phyloP scores from a whole-genome alignment of 73 alveolate species.

The Paramecium pentaurelia region DNA sequence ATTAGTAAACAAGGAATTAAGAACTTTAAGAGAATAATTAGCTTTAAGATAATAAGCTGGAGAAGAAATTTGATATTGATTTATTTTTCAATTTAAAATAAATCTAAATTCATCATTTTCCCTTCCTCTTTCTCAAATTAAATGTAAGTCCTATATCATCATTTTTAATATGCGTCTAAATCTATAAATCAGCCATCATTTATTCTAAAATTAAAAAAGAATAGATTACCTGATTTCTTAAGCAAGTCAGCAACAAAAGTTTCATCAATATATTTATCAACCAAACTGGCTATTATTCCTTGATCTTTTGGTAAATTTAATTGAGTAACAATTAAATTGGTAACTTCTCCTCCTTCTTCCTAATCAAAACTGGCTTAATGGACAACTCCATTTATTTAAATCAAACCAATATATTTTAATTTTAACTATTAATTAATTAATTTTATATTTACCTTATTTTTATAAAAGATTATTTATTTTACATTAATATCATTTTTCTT shows the following conservation, averaged over 20 bases:
- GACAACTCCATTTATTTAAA: background rate
- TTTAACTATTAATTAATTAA: background rate
- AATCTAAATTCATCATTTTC: background rate
- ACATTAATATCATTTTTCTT: background rate
- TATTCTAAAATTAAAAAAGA: background rate
- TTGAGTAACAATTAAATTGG: background rate
- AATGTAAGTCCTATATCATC: conserved; percentile 13
- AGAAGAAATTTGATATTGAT: background rate
- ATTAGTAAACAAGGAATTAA: background rate
- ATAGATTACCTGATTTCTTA: background rate
- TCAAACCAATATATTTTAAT: conserved; percentile 14
- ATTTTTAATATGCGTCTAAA: background rate
- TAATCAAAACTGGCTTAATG: conserved; percentile 30
- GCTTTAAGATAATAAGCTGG: background rate
- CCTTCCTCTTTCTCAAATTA: conserved; percentile 21
- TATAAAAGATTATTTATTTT: conserved; percentile 25
- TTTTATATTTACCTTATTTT: background rate
- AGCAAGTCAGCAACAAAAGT: background rate
- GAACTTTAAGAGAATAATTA: background rate
- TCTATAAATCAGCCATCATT: conserved; percentile 30
- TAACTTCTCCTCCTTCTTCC: conserved; percentile 30
- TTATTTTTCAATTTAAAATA: background rate
- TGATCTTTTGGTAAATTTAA: background rate
- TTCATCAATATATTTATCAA: background rate
- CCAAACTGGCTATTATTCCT: background rate